Base-by-base conservation (phyloP, 768 basidiomycete genomes). In the Gymnopilus junonius region DNA sequence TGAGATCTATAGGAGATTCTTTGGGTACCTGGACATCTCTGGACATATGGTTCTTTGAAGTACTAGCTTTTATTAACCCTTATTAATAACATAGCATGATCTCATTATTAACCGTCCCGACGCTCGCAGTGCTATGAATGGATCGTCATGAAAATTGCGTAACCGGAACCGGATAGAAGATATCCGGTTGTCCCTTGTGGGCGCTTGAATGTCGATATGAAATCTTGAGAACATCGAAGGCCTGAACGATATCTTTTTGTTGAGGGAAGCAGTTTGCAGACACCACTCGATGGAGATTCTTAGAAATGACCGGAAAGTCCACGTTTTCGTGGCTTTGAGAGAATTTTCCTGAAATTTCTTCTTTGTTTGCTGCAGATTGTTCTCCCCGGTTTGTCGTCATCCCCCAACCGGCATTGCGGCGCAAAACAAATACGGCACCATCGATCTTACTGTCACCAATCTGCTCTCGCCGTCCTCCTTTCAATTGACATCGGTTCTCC, bases 291-390 rank as follows among this genome's bases (percentile, higher is more conserved):
- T 51, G 1, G 29, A 17, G 20, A 4, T 25, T 6, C 6, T 11
- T 29, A 12, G 17, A 27, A 8, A 27, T 50, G n/a, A n/a, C n/a
- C n/a, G 27, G 46, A 50, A 50, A 12, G 46, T 15, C 14, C n/a
- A n/a, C 27, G 46, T 25, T 48, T 48, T 10, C 35, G 8, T 35
- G 40, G 7, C 40, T 20, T 42, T 51, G n/a, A 20, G 29, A 51
- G n/a, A 51, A 51, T 51, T 51, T 51, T 51, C 48, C 3, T 32
- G 48, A 51, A 51, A 7, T 51, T 51, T 51, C 48, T 51, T 48
- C 10, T 48, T 32, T 51, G 48, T 51, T 51, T 51, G 48, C 29
- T 51, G 48, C 29, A 51, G 17, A 51, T 51, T 51, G 29, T 51
- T 51, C 48, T n/a, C 7, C n/a, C 48, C 48, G 31, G 31, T 5